Conservation (phyloP, 805 yeast species). For the Cyberlindnera bimundalis region DNA sequence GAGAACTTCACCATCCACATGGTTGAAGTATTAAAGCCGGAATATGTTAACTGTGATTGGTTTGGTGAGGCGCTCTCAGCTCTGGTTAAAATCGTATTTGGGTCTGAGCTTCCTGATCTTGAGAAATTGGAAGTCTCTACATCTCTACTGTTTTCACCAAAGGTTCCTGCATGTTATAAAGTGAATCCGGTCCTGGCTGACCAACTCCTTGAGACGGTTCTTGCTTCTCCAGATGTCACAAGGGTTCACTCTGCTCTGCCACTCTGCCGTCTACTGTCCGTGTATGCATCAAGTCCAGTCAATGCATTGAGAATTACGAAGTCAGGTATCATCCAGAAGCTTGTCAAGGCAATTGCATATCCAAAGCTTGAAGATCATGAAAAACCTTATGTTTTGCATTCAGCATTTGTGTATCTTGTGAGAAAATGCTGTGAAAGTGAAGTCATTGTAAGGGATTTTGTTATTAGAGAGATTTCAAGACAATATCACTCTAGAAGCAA, state of each 20-base stretch:
- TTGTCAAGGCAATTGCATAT: slow-evolving; percentile 42
- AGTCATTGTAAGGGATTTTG: slow-evolving; percentile 43
- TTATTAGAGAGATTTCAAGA: slow-evolving; percentile 48
- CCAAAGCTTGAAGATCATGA: slow-evolving; percentile 34
- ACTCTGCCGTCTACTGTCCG: slow-evolving; percentile 50
- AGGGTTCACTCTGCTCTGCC: slow-evolving; percentile 48
- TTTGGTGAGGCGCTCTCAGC: slow-evolving; percentile 54
- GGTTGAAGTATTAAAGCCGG: slow-evolving; percentile 34
- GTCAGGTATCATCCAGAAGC: slow-evolving; percentile 43
- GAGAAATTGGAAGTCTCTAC: slow-evolving; percentile 30
- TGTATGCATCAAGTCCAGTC: slow-evolving; percentile 46
- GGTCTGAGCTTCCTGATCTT: slow-evolving; percentile 46
- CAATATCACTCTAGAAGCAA: slow-evolving; percentile 37
- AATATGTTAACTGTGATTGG: slow-evolving; percentile 47
- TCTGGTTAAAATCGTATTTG: slow-evolving; percentile 52
- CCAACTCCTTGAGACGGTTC: slow-evolving; percentile 41
- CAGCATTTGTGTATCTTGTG: slow-evolving; percentile 48
- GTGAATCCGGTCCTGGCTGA: slow-evolving; percentile 26
- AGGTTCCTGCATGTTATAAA: slow-evolving; percentile 23
- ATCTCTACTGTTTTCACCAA: slow-evolving; percentile 14
- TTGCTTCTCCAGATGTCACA: slow-evolving; percentile 38
- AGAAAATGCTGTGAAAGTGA: slow-evolving; percentile 70
- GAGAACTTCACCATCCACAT: slow-evolving; percentile 38
- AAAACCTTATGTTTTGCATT: slow-evolving; percentile 40
- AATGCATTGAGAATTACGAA: slow-evolving; percentile 39